phyloP scores from a whole-genome alignment of 208 protist species.

The Acanthamoeba pearcei region DNA sequence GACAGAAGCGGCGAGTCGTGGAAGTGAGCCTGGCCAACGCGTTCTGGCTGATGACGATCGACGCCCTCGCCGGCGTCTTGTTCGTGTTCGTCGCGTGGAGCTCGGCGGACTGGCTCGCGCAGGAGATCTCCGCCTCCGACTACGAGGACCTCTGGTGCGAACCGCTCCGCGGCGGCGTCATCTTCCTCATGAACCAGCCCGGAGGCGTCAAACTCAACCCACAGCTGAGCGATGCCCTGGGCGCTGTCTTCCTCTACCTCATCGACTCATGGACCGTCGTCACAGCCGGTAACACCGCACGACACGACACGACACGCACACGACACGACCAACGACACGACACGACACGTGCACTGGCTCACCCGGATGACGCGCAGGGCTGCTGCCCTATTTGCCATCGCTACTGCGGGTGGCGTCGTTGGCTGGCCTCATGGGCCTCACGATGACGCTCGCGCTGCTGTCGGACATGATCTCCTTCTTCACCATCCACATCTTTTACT shows the following conservation, averaged over 20 bases:
- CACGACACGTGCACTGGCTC: neutral
- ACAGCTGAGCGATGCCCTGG: slow-evolving; percentile 7
- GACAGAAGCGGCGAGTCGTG: neutral
- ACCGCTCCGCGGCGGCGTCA: neutral
- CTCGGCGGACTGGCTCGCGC: slow-evolving; percentile 36
- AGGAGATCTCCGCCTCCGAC: neutral
- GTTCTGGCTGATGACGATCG: slow-evolving; percentile 36
- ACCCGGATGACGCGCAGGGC: neutral
- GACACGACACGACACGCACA: neutral
- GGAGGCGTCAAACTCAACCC: slow-evolving; percentile 52
- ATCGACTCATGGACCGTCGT: slow-evolving; percentile 42
- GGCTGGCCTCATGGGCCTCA: slow-evolving; percentile 37
- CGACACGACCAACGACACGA: too few species aligned
- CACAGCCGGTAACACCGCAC: neutral
- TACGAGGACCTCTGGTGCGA: slow-evolving; percentile 25
- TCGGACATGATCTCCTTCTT: slow-evolving; percentile 49
- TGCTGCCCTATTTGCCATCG: neutral
- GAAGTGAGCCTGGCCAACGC: neutral
- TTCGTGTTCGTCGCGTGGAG: slow-evolving; percentile 15
- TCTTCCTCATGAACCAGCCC: slow-evolving; percentile 59
- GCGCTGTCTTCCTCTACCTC: slow-evolving; percentile 59
- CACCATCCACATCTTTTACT: slow-evolving; percentile 59
- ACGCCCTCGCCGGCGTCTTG: neutral
- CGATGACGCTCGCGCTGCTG: slow-evolving; percentile 38
- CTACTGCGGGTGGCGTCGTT: slow-evolving; percentile 25